Evolutionary conservation across 371 early-diverging fungal species (phyloP), one percentile per base, ranked within the genome.

Genomic region (Syncephalastrum contaminatum): DNA sequence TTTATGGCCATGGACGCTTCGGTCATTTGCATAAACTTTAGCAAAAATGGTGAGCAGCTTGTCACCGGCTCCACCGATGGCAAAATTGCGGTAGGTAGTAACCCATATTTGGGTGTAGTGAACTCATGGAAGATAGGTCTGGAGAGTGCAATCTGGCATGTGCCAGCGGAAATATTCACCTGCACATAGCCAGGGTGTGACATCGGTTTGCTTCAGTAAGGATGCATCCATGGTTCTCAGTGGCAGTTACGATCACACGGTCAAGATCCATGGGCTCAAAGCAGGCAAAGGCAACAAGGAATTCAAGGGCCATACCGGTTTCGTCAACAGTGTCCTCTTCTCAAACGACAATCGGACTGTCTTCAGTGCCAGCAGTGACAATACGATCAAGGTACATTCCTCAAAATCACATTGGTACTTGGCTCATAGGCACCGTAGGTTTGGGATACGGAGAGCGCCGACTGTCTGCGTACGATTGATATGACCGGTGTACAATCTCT

Each of bases 1-100:
- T 65, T 88, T 45, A 97, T 97, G 94, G 75, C 90, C 22, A 96
- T 96, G 96, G 92, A 94, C 16, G 73, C 75, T 13, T 85, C 94
- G 0, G 90, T 96, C 0, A 74, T 95, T 2, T 84, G 83, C 47
- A 69, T 96, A 25, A 72, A 69, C 10, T 94, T 94, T 62, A 88
- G 88, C 54, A 66, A 75, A 22, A 90, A 91, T 56, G 86, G 87
- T 57, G 88, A 91, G 48, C 54, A 86, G 51, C 64, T 97, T n/a
- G 96, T 86, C 1, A 87, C 94, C 2, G 98, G 97, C 14, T 76
- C 90, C 1, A 84, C 86, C 30, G 88, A 90, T 65, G 98, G 98
- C 10, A 83, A 85, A 27, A 88, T 97, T 59, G 87, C 88, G 53
- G 86, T 91, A 43, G 21, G 60, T 54, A 14, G 7, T 41, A 42